Evolutionary conservation across 192 early-diverging fungal species (phyloP).

Genomic region (Coemansia aciculifera): DNA sequence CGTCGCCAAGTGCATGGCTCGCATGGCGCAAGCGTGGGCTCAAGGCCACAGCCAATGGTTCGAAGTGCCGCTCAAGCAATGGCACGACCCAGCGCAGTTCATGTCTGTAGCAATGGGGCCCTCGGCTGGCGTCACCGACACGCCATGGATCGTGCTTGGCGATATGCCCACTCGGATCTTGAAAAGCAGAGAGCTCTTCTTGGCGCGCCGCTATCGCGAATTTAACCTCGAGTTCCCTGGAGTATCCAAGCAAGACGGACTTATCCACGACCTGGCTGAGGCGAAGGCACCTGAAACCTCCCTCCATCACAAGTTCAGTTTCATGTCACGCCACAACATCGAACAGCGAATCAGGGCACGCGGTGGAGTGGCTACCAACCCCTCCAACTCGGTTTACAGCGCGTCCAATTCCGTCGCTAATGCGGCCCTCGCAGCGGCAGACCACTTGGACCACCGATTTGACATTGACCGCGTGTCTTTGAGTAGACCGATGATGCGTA

Average conservation of each 20-base stretch:
- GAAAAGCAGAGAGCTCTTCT: slow-evolving; percentile 56
- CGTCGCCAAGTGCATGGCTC: slow-evolving; percentile 50
- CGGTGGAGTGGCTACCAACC: slow-evolving; percentile 28
- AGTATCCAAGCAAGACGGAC: slow-evolving; percentile 19
- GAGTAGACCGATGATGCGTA: slow-evolving; percentile 14
- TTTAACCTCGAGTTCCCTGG: slow-evolving; percentile 52
- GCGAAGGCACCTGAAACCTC: neutral
- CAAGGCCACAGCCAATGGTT: slow-evolving; percentile 45
- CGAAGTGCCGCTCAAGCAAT: slow-evolving; percentile 46
- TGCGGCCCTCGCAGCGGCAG: slow-evolving; percentile 29
- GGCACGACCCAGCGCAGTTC: slow-evolving; percentile 55
- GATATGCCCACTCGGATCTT: slow-evolving; percentile 52
- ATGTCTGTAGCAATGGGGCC: slow-evolving; percentile 54
- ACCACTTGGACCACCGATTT: slow-evolving; percentile 28
- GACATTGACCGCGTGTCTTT: slow-evolving; percentile 39
- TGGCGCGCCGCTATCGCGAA: slow-evolving; percentile 52
- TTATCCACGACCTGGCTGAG: slow-evolving; percentile 3
- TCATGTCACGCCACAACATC: slow-evolving; percentile 10
- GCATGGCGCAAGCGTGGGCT: slow-evolving; percentile 50
- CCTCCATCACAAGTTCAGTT: neutral
- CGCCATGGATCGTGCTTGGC: slow-evolving; percentile 57
- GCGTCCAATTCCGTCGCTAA: slow-evolving; percentile 35
- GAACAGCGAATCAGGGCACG: slow-evolving; percentile 26
- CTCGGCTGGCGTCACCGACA: slow-evolving; percentile 45
- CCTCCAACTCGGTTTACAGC: slow-evolving; percentile 15